These are phyloP conservation scores for Batrachochytrium dendrobatidis DNA, from an alignment of 371 early-diverging fungal genomes.

Conservation along the genomic window DNA sequence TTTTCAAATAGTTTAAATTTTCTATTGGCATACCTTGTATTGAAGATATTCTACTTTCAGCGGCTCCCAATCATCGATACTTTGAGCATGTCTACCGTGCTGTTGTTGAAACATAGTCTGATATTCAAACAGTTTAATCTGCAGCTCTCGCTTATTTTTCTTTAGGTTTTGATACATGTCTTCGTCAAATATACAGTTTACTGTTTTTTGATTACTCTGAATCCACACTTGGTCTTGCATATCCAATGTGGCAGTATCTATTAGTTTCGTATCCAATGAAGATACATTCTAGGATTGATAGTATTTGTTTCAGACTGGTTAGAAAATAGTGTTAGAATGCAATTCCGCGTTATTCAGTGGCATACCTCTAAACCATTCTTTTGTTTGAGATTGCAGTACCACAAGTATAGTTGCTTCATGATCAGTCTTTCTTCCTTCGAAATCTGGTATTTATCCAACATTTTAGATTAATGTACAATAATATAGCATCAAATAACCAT, in stretches of 20 bases:
- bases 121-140: background rate
- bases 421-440: background rate
- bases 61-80: background rate
- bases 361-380: too few relatives aligned
- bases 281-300: too few relatives aligned
- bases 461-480: background rate
- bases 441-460: background rate
- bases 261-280: too few relatives aligned
- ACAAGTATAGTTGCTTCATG: background rate
- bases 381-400: background rate
- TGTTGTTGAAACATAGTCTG: background rate
- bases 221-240: too few relatives aligned
- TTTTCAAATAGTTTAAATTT: background rate
- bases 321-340: too few relatives aligned
- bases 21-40: constrained; percentile 1
- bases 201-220: too few relatives aligned
- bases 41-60: background rate
- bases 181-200: too few relatives aligned
- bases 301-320: too few relatives aligned
- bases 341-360: too few relatives aligned
- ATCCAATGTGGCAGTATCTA: too few relatives aligned
- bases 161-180: too few relatives aligned
- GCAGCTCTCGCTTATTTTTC: background rate
- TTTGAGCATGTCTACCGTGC: background rate
- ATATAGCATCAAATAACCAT: too few relatives aligned